Conservation (phyloP, 139 green algal genomes). For the Eudorina sp. region DNA sequence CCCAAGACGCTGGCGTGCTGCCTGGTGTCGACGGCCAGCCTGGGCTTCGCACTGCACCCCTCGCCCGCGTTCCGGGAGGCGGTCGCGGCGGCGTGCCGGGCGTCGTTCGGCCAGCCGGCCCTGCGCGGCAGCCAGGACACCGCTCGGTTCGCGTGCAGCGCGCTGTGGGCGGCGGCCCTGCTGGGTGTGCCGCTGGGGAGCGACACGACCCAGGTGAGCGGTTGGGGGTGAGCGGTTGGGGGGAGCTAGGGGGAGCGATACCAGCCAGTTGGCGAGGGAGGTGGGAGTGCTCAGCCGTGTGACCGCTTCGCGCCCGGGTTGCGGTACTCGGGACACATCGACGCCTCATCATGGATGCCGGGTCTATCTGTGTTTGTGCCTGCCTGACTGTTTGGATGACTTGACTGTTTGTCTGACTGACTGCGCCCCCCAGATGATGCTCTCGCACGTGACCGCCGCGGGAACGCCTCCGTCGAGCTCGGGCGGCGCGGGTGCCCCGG, state of each 20-base stretch:
- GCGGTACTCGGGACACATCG: no score
- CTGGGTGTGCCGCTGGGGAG: conserved; percentile 18
- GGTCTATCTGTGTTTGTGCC: neutral
- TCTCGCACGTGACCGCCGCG: neutral
- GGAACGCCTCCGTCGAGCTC: no score
- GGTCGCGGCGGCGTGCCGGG: neutral
- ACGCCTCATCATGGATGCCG: no score
- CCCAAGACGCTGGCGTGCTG: conserved; percentile 22
- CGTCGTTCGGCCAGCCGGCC: neutral
- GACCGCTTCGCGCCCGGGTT: no score
- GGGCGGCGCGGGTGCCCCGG: no score
- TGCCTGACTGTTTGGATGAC: neutral
- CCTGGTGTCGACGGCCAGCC: conserved; percentile 32
- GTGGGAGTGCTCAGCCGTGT: neutral
- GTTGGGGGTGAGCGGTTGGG: no score
- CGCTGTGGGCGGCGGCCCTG: conserved; percentile 38
- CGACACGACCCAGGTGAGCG: neutral
- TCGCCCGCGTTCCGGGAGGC: conserved; percentile 5
- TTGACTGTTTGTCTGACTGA: neutral
- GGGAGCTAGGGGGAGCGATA: neutral
- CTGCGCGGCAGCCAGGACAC: neutral
- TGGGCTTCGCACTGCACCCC: conserved; percentile 9
- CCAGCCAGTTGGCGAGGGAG: neutral
- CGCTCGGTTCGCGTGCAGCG: neutral
- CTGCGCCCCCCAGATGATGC: neutral